Evolutionary conservation across 1,284 basidiomycete genomes (phyloP).

Genomic region (Pseudozyma tsukubaensis): DNA sequence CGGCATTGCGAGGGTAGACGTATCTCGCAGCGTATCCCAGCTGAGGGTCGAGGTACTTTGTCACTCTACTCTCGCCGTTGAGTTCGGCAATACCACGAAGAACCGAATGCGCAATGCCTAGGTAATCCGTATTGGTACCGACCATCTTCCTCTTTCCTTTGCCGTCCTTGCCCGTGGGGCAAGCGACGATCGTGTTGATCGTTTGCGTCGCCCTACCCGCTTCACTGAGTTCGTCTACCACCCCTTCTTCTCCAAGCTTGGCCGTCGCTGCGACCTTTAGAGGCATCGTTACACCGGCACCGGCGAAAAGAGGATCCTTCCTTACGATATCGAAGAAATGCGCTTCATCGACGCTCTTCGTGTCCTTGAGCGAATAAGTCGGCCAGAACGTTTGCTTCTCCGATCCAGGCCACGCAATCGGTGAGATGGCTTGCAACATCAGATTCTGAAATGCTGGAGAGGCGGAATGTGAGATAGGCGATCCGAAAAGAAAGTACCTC

Average conservation of each 20-base stretch:
- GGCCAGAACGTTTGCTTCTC: constrained; percentile 24
- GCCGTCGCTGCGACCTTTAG: constrained; percentile 51
- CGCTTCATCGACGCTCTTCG: constrained; percentile 43
- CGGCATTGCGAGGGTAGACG: constrained; percentile 28
- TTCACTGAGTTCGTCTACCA: constrained; percentile 53
- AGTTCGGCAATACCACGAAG: constrained; percentile 37
- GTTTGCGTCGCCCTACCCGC: constrained; percentile 46
- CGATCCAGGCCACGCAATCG: constrained; percentile 25
- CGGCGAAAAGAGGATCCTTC: constrained; percentile 48
- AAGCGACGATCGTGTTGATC: constrained; percentile 56
- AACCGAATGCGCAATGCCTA: constrained; percentile 50
- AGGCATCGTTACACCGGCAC: constrained; percentile 54
- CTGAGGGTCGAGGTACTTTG: constrained; percentile 40
- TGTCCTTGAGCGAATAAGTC: constrained; percentile 53
- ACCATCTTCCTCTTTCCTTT: constrained; percentile 38
- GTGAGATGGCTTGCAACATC: constrained; percentile 43
- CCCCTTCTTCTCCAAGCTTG: constrained; percentile 24
- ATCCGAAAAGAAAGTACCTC: constrained; percentile 54
- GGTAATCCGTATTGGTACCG: constrained; percentile 57
- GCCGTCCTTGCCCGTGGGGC: constrained; percentile 5
- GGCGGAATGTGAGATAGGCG: constrained; percentile 56
- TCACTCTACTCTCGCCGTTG: constrained; percentile 28
- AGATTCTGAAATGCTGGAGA: constrained; percentile 56
- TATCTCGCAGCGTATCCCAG: constrained; percentile 13
- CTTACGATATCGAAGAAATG: constrained; percentile 39